Base-by-base conservation (phyloP, 768 basidiomycete species). In the Hysterangium stoloniferum region DNA sequence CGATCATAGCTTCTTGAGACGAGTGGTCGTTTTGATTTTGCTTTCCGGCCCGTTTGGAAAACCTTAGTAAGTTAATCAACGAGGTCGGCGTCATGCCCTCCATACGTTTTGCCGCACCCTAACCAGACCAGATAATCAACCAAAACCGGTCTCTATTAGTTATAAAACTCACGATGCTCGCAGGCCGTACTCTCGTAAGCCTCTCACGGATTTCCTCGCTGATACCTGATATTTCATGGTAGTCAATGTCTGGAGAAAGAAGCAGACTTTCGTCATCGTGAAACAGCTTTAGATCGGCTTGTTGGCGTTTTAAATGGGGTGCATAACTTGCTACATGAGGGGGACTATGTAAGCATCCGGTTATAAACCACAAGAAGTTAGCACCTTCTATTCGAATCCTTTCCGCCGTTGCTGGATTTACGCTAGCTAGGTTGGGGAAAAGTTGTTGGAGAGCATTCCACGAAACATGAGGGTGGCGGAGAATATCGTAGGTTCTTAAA, bases 81-180 rank as follows among this genome's bases (percentile, higher is more conserved):
- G 80, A 78, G 0, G 82, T 75, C 2, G 91, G 91, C 3, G 92
- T 95, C 78, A 94, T 88, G 6, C 92, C 92, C 61, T 94, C 91
- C 80, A 94, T 91, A 24, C 91, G 72, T 64, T 91, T 92, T 13
- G 86, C 92, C 3, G 86, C 85, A n/a, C 91, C 91, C 90, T 92
- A 49, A 29, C 11, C n/a, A 32, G 29, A 24, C 29, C 31, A 24
- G 33, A 29, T 51, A 11, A 35, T 24, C 17, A 20, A 32, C 17
- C 46, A 34, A 33, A 32, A 38, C 36, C 2, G 15, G 12, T 37
- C 15, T 7, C 25, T 9, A 44, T 32, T n/a, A n/a, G 13, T 8
- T 37, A 37, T 31, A 20, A 1, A 22, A 62, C 71, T 56, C 57
- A 82, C 88, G 48, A 93, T 75, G 8, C 79, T 90, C 13, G 73